phyloP scores from a whole-genome alignment of 2,329 filamentous ascomycete genomes.

The Colletotrichum abscissum region DNA sequence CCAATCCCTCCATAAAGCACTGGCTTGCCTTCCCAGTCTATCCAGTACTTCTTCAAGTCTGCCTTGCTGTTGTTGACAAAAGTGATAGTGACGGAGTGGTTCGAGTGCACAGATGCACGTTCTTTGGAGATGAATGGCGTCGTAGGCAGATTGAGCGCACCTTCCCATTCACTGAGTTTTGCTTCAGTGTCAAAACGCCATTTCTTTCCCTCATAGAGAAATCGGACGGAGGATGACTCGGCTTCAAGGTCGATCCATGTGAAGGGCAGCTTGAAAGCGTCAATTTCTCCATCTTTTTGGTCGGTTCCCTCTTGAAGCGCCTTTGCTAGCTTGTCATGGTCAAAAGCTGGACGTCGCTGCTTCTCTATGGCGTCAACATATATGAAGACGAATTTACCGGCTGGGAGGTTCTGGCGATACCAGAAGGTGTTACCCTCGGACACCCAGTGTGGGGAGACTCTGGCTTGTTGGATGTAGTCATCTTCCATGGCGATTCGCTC shows the following conservation, averaged over 20 bases:
- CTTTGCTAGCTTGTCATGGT: conserved; percentile 39
- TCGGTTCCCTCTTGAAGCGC: conserved; percentile 9
- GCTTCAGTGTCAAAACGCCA: neutral
- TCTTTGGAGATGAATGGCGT: conserved; percentile 34
- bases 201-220: conserved; percentile 35
- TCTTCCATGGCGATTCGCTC: neutral
- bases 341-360: conserved; percentile 36
- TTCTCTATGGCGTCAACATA: conserved; percentile 37
- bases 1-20: conserved; percentile 25
- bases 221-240: conserved; percentile 34
- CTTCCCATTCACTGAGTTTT: neutral
- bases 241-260: conserved; percentile 38
- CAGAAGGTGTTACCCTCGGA: conserved; percentile 39
- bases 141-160: conserved; percentile 24
- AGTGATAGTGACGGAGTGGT: conserved; percentile 32
- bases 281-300: conserved; percentile 16
- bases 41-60: conserved; percentile 39
- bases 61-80: conserved; percentile 41
- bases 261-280: conserved; percentile 37
- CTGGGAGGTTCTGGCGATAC: conserved; percentile 37
- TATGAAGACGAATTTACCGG: conserved; percentile 39
- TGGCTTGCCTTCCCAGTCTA: conserved; percentile 38
- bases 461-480: conserved; percentile 5
- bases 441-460: conserved; percentile 40
- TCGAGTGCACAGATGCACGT: conserved; percentile 35